phyloP scores from a whole-genome alignment of 768 basidiomycete species.

The Aureoboletus auriporus region DNA sequence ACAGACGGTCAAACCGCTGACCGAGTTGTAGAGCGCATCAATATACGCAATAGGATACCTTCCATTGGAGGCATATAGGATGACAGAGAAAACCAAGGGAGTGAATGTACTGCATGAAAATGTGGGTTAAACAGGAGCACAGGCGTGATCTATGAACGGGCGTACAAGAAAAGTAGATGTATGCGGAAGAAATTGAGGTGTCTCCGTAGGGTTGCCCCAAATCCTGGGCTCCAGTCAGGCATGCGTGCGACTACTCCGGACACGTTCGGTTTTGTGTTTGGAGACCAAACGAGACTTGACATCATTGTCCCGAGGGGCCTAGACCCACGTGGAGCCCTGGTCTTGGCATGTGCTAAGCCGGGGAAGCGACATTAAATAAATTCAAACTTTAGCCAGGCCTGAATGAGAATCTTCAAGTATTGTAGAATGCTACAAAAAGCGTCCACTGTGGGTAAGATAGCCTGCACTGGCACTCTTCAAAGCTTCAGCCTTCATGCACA shows the following conservation, averaged over 20 bases:
- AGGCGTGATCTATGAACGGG: conserved; percentile 4
- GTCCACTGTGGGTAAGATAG: no score
- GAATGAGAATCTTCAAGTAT: no score
- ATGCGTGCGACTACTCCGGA: neutral
- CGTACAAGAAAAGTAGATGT: conserved; percentile 61
- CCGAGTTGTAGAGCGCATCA: conserved; percentile 73
- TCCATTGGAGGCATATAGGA: conserved; percentile 85
- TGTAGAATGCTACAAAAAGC: no score
- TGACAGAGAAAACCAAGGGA: conserved; percentile 72
- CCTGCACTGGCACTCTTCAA: no score
- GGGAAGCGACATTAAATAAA: no score
- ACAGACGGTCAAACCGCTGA: conserved; percentile 76
- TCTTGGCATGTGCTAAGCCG: no score
- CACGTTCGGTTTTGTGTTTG: neutral
- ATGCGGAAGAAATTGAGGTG: conserved; percentile 67
- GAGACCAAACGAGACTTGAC: neutral
- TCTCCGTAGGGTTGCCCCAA: conserved; percentile 30
- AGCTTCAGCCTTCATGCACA: no score
- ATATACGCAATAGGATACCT: conserved; percentile 64
- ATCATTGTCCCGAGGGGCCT: neutral
- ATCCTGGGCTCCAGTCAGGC: conserved; percentile 2
- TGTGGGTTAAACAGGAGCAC: conserved; percentile 1
- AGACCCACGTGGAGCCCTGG: neutral
- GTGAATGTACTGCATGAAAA: conserved; percentile 62
- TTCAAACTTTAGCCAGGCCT: neutral